These are phyloP conservation scores for Phytophthora pisi DNA, from an alignment of 352 stramenopile species.

Conservation along the genomic window DNA sequence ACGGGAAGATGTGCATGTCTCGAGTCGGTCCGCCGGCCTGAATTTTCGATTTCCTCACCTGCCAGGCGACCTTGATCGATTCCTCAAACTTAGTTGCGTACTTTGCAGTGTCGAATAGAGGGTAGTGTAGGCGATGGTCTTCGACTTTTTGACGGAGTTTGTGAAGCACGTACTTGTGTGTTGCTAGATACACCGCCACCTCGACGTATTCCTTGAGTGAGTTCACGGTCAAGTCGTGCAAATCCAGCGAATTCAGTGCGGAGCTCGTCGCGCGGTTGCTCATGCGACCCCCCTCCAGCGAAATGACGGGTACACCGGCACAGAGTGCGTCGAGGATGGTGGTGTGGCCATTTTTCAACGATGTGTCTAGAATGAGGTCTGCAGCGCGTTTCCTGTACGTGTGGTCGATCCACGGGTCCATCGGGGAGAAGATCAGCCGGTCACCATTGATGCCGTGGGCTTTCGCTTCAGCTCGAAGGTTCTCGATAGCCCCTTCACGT, in stretches of 20 bases:
- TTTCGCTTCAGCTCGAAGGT: conserved; percentile 60
- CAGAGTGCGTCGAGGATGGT: conserved; percentile 81
- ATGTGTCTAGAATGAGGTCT: conserved; percentile 81
- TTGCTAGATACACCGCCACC: conserved; percentile 61
- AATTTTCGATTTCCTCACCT: conserved; percentile 37
- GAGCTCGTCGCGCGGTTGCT: conserved; percentile 69
- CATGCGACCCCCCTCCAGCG: conserved; percentile 71
- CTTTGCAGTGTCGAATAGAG: conserved; percentile 70
- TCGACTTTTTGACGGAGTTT: conserved; percentile 51
- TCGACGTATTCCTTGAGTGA: conserved; percentile 87
- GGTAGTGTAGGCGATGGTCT: conserved; percentile 44
- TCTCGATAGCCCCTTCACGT: conserved; percentile 47
- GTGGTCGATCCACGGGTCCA: conserved; percentile 82
- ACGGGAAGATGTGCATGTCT: conserved; percentile 56
- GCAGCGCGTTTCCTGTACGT: conserved; percentile 70
- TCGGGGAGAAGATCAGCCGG: conserved; percentile 61
- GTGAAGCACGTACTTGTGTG: conserved; percentile 32
- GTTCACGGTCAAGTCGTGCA: conserved; percentile 66
- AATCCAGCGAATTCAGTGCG: conserved; percentile 49
- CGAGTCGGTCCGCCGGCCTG: neutral
- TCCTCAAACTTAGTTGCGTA: conserved; percentile 61
- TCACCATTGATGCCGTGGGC: conserved; percentile 55
- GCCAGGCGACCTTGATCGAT: conserved; percentile 54
- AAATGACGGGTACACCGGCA: conserved; percentile 77
- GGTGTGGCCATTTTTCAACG: conserved; percentile 87